Conservation (phyloP, 352 stramenopile species). For the Phytophthora europaea region DNA sequence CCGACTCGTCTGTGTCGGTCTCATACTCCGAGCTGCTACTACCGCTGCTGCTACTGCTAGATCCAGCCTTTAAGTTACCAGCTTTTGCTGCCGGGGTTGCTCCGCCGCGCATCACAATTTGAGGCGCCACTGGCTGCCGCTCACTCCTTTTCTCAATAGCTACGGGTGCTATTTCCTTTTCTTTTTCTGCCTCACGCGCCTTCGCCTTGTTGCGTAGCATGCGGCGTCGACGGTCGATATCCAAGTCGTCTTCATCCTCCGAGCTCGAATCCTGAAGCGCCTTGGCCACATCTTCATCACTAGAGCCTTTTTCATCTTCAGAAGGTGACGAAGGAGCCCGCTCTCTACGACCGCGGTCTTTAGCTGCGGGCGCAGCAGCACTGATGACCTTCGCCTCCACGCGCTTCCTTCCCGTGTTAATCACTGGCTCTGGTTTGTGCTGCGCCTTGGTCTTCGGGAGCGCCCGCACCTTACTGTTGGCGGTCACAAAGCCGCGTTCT, state of each 20-base stretch:
- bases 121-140: constrained; percentile 38
- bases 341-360: constrained; percentile 12
- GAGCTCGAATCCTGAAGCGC: constrained; percentile 82
- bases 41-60: constrained; percentile 50
- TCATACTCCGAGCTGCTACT: constrained; percentile 81
- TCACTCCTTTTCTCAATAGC: constrained; percentile 18
- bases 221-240: constrained; percentile 68
- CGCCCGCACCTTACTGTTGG: constrained; percentile 68
- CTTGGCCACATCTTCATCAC: constrained; percentile 50
- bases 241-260: constrained; percentile 76
- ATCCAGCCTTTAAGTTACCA: constrained; percentile 42
- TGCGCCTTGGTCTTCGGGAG: constrained; percentile 32
- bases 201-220: constrained; percentile 68
- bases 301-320: constrained; percentile 27
- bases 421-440: constrained; percentile 31
- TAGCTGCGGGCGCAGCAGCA: constrained; percentile 27
- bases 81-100: background rate
- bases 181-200: constrained; percentile 26
- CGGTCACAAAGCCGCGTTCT: constrained; percentile 81
- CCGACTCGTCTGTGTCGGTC: constrained; percentile 84
- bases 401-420: constrained; percentile 45
- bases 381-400: constrained; percentile 71
- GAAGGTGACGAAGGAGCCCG: constrained; percentile 21
- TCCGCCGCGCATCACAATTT: constrained; percentile 48
- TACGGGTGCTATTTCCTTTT: background rate